phyloP scores from a whole-genome alignment of 2,329 filamentous ascomycete genomes.

The Fusarium xyrophilum region DNA sequence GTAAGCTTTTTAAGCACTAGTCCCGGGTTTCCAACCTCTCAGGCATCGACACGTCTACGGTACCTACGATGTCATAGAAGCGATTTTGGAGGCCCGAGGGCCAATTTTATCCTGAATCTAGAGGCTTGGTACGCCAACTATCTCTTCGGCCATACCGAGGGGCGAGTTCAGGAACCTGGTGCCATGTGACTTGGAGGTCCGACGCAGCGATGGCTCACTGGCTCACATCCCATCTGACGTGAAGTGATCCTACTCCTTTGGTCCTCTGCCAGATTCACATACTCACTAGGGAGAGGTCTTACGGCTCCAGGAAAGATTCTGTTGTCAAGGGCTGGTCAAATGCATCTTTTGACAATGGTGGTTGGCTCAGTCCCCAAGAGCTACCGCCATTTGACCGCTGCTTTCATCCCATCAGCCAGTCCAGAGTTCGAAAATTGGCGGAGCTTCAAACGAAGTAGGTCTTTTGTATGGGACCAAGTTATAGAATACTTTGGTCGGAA shows the following conservation, averaged over 20 bases:
- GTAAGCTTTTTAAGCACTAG: too few relatives aligned
- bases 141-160: too few relatives aligned
- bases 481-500: not conserved
- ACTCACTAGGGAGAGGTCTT: not conserved
- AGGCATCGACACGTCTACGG: too few relatives aligned
- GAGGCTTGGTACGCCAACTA: too few relatives aligned
- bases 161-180: too few relatives aligned
- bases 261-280: too few relatives aligned
- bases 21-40: too few relatives aligned
- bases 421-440: not conserved
- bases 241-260: not conserved
- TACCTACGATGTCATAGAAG: too few relatives aligned
- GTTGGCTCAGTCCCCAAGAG: not conserved
- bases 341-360: not conserved
- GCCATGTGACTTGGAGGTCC: not conserved
- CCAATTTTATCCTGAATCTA: too few relatives aligned
- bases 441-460: not conserved
- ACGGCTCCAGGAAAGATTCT: not conserved
- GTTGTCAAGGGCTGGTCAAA: not conserved
- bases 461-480: rapidly evolving
- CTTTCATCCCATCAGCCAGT: not conserved
- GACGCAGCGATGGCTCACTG: rapidly evolving
- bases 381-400: not conserved
- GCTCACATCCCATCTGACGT: not conserved
- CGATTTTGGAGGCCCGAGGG: too few relatives aligned